A percentile compares a stretch with the other conserved stretches of the same genome.
Conservation (phyloP, 495 filamentous ascomycete species). For the Staphylotrichum longicolle region DNA sequence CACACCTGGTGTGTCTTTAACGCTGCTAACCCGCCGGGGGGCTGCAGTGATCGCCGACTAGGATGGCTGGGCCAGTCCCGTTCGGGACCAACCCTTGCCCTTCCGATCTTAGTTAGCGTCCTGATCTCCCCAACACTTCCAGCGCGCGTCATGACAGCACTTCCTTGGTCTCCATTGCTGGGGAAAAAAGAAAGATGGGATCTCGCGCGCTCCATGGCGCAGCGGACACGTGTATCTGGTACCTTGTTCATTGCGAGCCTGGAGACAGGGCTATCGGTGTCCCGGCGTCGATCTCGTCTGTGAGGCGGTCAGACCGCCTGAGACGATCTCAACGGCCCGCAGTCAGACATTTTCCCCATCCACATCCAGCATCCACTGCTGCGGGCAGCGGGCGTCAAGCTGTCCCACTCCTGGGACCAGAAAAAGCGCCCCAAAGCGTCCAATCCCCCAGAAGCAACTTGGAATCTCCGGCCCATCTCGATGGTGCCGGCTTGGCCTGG, state of each 20-base stretch:
- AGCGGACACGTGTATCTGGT: constrained; percentile 9
- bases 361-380: not conserved
- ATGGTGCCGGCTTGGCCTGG: too few relatives aligned
- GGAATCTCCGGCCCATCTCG: too few relatives aligned
- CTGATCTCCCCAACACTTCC: constrained; percentile 19
- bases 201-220: not conserved
- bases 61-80: constrained; percentile 29
- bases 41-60: constrained; percentile 38
- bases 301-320: constrained; percentile 16
- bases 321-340: constrained; percentile 26
- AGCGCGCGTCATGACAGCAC: not conserved
- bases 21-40: constrained; percentile 2
- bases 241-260: not conserved
- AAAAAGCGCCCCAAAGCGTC: not conserved
- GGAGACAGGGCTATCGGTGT: not conserved
- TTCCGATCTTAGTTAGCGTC: constrained; percentile 37
- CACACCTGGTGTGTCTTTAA: constrained; percentile 22
- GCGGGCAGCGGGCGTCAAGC: not conserved
- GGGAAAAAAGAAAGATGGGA: not conserved
- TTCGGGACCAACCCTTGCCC: constrained; percentile 24
- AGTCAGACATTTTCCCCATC: constrained; percentile 17
- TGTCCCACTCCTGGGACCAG: not conserved
- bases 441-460: too few relatives aligned
- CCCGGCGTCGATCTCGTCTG: constrained; percentile 20
- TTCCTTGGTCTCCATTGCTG: not conserved